Evolutionary conservation across 2,329 filamentous ascomycete genomes (phyloP), one percentile per base, ranked within the genome.

Genomic region (Triangularia verruculosa): DNA sequence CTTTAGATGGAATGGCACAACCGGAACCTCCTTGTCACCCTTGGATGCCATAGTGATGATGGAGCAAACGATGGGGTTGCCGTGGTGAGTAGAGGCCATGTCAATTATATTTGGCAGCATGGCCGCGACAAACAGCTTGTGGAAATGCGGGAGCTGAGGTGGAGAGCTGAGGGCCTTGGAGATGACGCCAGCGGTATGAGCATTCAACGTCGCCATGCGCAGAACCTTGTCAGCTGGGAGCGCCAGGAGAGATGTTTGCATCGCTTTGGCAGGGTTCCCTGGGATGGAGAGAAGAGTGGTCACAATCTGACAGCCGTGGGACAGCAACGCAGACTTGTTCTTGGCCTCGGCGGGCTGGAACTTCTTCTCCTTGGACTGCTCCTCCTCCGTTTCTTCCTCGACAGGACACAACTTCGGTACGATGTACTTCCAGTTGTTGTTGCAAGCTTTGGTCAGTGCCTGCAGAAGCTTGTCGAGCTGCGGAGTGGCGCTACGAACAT

Each of bases 251-350:
- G 89, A 86, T 15, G 88, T 84, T 73, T 95, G 91, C 30, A 96
- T 84, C 11, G 93, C 82, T 58, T 86, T 86, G 62, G 85, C 83
- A 1, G 93, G 80, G 0, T 83, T 76, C 0, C 92, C 92, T 0
- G 90, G 85, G 25, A 92, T 88, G 7, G 85, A 79, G 58, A 98
- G 86, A 80, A 99, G 89, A 3, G 90, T 80, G 66, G 95, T 89
- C 8, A 91, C 88, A 27, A 99, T 83, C 55, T 97, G 83, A 20
- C 91, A 92, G 64, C 90, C 92, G 78, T 99, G 93, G 2, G 81
- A 82, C 32, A 82, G 75, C 22, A 85, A 75, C 28, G 82, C 80
- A 28, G 80, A 76, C 61, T 74, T 92, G 76, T 81, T 92, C 86
- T 68, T 60, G 64, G 66, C 61, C 51, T 67, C 60, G 28, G 62